Conservation (phyloP, 202 grass and related monocot genomes). For the Carex arenaria region DNA sequence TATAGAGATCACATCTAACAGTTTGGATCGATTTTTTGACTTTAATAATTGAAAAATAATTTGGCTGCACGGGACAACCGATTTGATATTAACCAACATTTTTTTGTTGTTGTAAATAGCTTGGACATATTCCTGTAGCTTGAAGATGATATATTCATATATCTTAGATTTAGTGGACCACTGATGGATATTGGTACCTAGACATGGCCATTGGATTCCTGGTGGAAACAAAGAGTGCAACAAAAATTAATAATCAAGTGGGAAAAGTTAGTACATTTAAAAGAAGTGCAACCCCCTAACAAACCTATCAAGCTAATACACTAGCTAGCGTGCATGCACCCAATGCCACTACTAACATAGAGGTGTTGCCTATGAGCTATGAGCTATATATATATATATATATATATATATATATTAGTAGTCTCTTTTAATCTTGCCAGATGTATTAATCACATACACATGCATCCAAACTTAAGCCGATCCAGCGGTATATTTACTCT, state of each 20-base stretch:
- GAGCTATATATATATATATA: neutral
- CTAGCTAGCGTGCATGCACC: conserved; percentile 13
- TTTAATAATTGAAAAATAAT: too few relatives aligned
- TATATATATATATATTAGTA: neutral
- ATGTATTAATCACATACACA: neutral
- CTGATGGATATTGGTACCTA: neutral
- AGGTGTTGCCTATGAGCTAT: neutral
- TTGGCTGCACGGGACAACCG: too few relatives aligned
- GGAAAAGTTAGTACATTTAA: neutral
- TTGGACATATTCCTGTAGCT: neutral
- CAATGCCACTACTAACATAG: neutral
- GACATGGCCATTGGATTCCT: conserved; percentile 26
- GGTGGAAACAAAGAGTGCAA: conserved; percentile 11
- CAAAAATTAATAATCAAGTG: conserved; percentile 11
- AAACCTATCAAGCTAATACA: conserved; percentile 24
- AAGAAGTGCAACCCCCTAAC: conserved; percentile 22
- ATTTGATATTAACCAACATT: too few relatives aligned
- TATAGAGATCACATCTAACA: too few relatives aligned
- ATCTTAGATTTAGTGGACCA: conserved; percentile 24
- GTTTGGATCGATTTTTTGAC: too few relatives aligned
- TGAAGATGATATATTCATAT: conserved; percentile 9
- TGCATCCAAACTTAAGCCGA: neutral
- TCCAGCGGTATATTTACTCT: neutral
- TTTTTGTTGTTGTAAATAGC: neutral
- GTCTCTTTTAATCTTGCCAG: conserved; percentile 1